Base-by-base conservation (phyloP, 352 stramenopile species). In the Phytopythium ostracodes region DNA sequence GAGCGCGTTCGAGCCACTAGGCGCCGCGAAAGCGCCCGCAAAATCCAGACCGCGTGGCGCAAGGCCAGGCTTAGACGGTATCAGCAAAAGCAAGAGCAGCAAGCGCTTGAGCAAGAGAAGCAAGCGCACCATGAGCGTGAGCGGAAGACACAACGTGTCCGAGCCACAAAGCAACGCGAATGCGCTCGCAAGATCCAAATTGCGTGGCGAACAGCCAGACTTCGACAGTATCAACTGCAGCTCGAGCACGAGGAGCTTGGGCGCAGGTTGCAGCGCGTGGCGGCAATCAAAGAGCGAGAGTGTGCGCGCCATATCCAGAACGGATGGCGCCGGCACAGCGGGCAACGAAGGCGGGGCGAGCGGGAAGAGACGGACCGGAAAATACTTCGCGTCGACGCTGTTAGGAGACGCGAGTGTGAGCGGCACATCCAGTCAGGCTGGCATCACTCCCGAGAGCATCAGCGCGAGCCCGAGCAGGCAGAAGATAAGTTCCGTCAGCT, bases 271-370 rank as follows among this genome's bases (percentile, higher is more conserved):
- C 60, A 51, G 22, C 43, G 40, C 29, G 31, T 57, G 9, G 51
- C 10, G 2, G 51, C 51, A 2, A 12, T 44, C 11, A 44, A 44
- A n/a, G 29, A 57, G 11, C 51, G 51, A 10, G 51, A 57, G n/a
- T 31, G 51, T 8, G 51, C 51, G 10, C 51, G 51, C 31, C 55
- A 52, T 7, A 71, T 70, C 4, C 64, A 67, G 36, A 29, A 25
- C 3, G 43, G 25, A 2, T 70, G 64, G 59, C 42, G 47, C 7
- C 50, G 24, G 55, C 71, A 31, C 47, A 68, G 44, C 22, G 71
- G 58, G 36, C 65, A 49, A 59, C 68, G 62, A 27, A n/a, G n/a
- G n/a, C n/a, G 42, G 14, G 20, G 51, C 15, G 15, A 59, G 18
- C 22, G 22, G 42, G 8, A 12, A 20, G 20, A 14, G 25, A 47